These are phyloP conservation scores for Xylaria sp. DNA, from an alignment of 2,329 filamentous ascomycete species.

Conservation along the genomic window DNA sequence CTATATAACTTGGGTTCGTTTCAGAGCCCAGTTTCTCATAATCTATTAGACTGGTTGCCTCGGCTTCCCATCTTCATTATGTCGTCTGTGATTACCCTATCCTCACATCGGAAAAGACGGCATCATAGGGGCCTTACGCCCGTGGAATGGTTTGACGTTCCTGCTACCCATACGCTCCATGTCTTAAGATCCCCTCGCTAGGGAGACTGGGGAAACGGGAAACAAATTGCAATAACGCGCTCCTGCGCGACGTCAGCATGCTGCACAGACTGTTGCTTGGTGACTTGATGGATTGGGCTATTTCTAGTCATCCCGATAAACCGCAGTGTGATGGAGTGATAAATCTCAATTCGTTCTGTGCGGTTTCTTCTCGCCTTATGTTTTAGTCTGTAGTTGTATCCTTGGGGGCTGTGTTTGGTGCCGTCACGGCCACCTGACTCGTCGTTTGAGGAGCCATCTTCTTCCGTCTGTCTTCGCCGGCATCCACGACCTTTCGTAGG, in stretches of 20 bases:
- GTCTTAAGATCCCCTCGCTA: neutral
- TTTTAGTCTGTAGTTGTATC: neutral
- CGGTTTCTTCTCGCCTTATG: neutral
- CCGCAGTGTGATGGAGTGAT: neutral
- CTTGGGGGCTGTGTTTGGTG: constrained; percentile 2
- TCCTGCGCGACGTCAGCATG: neutral
- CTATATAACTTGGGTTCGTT: neutral
- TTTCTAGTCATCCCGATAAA: neutral
- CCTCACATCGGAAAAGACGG: neutral
- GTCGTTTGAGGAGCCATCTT: constrained; percentile 36
- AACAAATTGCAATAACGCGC: neutral
- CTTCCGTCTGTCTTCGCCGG: constrained; percentile 52
- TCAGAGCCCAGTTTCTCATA: neutral
- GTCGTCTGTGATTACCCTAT: neutral
- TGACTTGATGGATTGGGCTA: neutral
- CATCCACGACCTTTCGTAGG: constrained; percentile 59
- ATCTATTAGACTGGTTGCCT: neutral
- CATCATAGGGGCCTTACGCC: neutral
- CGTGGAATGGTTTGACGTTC: neutral
- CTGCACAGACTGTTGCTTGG: neutral
- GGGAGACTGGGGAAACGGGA: neutral
- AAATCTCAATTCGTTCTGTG: neutral
- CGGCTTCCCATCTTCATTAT: neutral
- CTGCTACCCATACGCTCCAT: neutral
- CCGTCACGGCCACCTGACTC: neutral